Evolutionary conservation across 257 asterid species (phyloP).

Genomic region (Eucommia ulmoides): DNA sequence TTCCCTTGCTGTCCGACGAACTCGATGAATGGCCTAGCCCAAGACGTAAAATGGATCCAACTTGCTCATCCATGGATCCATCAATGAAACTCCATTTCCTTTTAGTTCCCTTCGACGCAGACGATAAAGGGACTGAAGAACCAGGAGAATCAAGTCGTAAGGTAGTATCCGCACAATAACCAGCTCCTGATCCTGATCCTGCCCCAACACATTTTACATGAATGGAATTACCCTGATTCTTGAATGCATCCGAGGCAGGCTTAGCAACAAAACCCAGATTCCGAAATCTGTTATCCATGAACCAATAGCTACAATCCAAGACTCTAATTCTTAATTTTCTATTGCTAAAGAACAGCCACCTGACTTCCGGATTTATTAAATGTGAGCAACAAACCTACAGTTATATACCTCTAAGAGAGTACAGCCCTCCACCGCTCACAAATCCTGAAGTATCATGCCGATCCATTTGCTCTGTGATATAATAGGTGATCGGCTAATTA

Average conservation of each 20-base stretch:
- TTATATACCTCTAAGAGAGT: slow-evolving; percentile 55
- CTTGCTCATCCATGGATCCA: slow-evolving; percentile 26
- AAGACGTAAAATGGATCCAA: slow-evolving; percentile 41
- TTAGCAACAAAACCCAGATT: slow-evolving; percentile 58
- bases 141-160: slow-evolving; percentile 62
- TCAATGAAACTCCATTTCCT: slow-evolving; percentile 50
- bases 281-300: slow-evolving; percentile 69
- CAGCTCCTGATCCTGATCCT: slow-evolving; percentile 37
- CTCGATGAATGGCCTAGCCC: slow-evolving; percentile 77
- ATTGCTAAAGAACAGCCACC: slow-evolving; percentile 58
- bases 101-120: slow-evolving; percentile 53
- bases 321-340: slow-evolving; percentile 33
- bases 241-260: slow-evolving; percentile 45
- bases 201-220: too few relatives aligned
- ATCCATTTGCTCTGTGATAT: slow-evolving; percentile 41
- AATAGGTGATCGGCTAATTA: slow-evolving; percentile 13
- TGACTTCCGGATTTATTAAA: slow-evolving; percentile 63
- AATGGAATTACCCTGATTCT: slow-evolving; percentile 48
- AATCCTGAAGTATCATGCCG: slow-evolving; percentile 94
- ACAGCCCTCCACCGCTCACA: slow-evolving; percentile 88
- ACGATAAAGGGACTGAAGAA: slow-evolving; percentile 21
- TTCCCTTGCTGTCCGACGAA: slow-evolving; percentile 91
- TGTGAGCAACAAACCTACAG: slow-evolving; percentile 38
- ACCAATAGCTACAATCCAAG: slow-evolving; percentile 27
- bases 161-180: slow-evolving; percentile 54